Conservation (phyloP, 768 basidiomycete genomes). For the Lactarius vividus region DNA sequence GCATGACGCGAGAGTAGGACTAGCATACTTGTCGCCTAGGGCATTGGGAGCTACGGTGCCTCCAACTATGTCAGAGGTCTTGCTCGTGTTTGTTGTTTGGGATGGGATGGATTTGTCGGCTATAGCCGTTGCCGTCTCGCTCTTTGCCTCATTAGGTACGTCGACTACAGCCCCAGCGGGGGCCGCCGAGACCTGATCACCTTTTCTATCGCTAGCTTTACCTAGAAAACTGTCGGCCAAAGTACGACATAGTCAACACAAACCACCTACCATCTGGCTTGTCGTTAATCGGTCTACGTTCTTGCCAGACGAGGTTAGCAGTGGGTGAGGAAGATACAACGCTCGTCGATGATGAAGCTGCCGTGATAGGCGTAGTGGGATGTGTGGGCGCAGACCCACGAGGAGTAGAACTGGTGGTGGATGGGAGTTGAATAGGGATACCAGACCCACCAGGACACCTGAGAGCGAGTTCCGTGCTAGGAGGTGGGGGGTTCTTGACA, state of each 20-base stretch:
- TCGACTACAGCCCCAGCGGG: neutral
- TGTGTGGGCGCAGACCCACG: too few relatives aligned
- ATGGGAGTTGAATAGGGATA: too few relatives aligned
- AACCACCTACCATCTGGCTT: slow-evolving; percentile 6
- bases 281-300: neutral
- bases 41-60: neutral
- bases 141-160: neutral
- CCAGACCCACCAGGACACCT: too few relatives aligned
- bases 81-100: neutral
- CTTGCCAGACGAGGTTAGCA: slow-evolving; percentile 2
- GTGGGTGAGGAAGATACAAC: neutral
- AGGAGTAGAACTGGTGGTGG: too few relatives aligned
- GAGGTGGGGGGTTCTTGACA: too few relatives aligned
- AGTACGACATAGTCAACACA: neutral
- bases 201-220: neutral
- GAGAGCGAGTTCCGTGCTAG: too few relatives aligned
- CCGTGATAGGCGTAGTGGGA: too few relatives aligned
- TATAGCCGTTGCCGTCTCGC: neutral
- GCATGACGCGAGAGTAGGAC: neutral
- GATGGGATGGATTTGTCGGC: neutral
- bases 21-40: neutral
- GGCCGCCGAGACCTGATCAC: neutral
- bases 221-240: neutral
- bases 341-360: slow-evolving; percentile 3
- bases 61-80: neutral